Evolutionary conservation across 2,329 filamentous ascomycete genomes (phyloP).

Genomic region (Cladosporium velox): DNA sequence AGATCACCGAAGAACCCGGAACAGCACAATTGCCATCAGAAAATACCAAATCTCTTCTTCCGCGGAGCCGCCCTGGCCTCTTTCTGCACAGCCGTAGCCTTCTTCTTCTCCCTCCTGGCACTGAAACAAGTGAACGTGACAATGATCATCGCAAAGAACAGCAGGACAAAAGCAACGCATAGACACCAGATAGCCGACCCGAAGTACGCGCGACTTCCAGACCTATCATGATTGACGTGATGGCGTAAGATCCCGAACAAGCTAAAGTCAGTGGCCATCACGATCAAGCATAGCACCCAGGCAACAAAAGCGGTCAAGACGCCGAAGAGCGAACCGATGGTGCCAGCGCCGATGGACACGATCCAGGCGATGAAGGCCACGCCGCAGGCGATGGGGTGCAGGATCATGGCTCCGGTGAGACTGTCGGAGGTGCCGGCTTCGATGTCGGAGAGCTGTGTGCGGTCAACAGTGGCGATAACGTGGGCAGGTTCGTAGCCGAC

Average conservation of each 20-base stretch:
- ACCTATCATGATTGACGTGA: conserved; percentile 53
- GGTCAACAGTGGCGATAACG: conserved; percentile 46
- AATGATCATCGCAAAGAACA: conserved; percentile 32
- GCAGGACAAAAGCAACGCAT: conserved; percentile 57
- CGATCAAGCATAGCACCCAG: conserved; percentile 53
- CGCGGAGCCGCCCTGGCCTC: conserved; percentile 16
- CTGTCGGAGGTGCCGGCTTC: conserved; percentile 49
- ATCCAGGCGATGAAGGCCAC: conserved; percentile 62
- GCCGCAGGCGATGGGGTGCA: conserved; percentile 62
- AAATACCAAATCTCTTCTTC: conserved; percentile 25
- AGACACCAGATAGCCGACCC: conserved; percentile 61
- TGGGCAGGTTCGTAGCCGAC: conserved; percentile 60
- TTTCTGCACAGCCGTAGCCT: conserved; percentile 14
- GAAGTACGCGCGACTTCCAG: conserved; percentile 51
- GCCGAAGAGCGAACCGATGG: conserved; percentile 56
- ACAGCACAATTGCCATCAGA: conserved; percentile 7
- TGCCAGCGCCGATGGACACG: conserved; percentile 54
- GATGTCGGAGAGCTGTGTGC: conserved; percentile 46
- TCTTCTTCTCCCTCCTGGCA: conserved; percentile 30
- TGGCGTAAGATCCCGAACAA: conserved; percentile 56
- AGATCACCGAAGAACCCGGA: not conserved
- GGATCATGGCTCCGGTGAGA: conserved; percentile 61
- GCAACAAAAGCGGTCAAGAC: conserved; percentile 53
- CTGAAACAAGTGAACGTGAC: conserved; percentile 26
- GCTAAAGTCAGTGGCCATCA: conserved; percentile 60